phyloP scores from a whole-genome alignment of 306 rosid genomes.

The Cicer yamashitae region DNA sequence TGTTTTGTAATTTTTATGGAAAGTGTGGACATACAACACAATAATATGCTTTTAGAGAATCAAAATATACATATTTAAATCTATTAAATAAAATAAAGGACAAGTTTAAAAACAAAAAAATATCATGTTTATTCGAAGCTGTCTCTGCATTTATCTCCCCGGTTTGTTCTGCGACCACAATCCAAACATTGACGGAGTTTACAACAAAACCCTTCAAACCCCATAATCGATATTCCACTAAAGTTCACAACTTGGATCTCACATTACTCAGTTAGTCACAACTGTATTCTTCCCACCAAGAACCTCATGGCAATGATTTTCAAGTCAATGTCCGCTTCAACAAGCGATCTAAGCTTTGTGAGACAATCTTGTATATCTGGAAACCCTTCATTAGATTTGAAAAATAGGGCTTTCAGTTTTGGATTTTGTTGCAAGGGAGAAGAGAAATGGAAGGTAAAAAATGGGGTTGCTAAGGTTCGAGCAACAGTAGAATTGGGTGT shows the following conservation, averaged over 20 bases:
- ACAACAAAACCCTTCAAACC: conserved; percentile 41
- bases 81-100: no score
- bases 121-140: no score
- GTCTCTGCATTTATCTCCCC: background rate
- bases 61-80: no score
- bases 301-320: background rate
- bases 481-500: conserved; percentile 61
- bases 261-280: conserved; percentile 23
- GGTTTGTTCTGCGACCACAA: conserved; percentile 39
- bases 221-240: conserved; percentile 6
- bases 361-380: conserved; percentile 27
- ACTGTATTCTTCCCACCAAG: background rate
- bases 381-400: conserved; percentile 41
- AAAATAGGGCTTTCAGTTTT: conserved; percentile 24
- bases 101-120: no score
- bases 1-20: no score
- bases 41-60: no score
- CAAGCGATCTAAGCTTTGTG: conserved; percentile 47
- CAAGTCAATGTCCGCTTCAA: conserved; percentile 59
- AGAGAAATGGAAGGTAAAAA: conserved; percentile 48
- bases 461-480: conserved; percentile 46
- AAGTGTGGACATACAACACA: no score
- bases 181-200: conserved; percentile 53
- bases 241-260: conserved; percentile 10
- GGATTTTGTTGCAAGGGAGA: conserved; percentile 41